A percentile compares a stretch with the other conserved stretches of the same genome.
phyloP scores from a whole-genome alignment of 108 stramenopile genomes.

The Nitzschia putrida region DNA sequence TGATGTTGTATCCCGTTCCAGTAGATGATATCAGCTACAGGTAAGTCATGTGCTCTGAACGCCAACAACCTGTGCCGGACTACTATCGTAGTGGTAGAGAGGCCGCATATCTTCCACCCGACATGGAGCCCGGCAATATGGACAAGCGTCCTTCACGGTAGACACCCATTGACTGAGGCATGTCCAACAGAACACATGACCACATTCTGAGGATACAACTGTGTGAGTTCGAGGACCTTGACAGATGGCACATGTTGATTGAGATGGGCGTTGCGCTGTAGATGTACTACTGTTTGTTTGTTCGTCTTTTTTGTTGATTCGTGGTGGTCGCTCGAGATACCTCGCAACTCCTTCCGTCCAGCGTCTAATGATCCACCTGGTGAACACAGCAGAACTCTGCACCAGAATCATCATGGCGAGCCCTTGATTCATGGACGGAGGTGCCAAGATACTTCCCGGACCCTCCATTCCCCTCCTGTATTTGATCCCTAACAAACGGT shows the following conservation, averaged over 20 bases:
- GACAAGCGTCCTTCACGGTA: slow-evolving; percentile 46
- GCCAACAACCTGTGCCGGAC: no score
- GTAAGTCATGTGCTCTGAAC: no score
- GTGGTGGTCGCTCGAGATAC: slow-evolving; percentile 13
- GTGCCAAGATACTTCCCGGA: not conserved
- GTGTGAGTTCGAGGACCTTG: slow-evolving; percentile 28
- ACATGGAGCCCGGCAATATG: slow-evolving; percentile 46
- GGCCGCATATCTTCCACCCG: slow-evolving; percentile 38
- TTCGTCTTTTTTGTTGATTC: not conserved
- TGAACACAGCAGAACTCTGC: slow-evolving; percentile 19
- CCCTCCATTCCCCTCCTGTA: not conserved
- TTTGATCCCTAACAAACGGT: slow-evolving; percentile 26
- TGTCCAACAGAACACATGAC: slow-evolving; percentile 57
- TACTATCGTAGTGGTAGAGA: slow-evolving; percentile 38
- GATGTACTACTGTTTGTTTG: not conserved
- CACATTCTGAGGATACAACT: slow-evolving; percentile 36
- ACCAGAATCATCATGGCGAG: slow-evolving; percentile 23
- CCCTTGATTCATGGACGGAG: slow-evolving; percentile 25
- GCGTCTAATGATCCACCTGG: slow-evolving; percentile 3
- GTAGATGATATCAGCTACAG: no score
- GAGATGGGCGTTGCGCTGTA: not conserved
- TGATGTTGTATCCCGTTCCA: no score
- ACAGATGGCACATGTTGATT: slow-evolving; percentile 40
- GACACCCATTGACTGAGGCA: slow-evolving; percentile 48
- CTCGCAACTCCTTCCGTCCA: slow-evolving; percentile 11